Percentiles rank a stretch among this genome's conserved stretches.
These are phyloP conservation scores for Aciculosporium take DNA, from an alignment of 2,329 filamentous ascomycete species.

Conservation along the genomic window DNA sequence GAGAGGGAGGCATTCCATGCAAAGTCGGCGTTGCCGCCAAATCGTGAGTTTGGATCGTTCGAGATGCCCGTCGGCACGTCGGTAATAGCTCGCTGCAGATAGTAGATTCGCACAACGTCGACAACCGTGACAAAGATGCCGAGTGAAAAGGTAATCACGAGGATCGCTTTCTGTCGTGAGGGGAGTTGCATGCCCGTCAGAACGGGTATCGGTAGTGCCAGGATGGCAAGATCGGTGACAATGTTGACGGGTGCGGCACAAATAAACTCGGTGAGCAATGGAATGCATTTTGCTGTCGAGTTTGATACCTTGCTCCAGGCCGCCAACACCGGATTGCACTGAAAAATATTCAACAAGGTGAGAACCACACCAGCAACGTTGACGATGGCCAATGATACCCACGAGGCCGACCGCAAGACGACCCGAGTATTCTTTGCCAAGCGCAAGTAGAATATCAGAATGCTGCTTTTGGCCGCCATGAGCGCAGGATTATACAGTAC, in stretches of 20 bases:
- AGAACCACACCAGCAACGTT: constrained; percentile 65
- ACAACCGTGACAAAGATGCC: constrained; percentile 80
- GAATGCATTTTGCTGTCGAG: constrained; percentile 32
- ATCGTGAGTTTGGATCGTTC: constrained; percentile 26
- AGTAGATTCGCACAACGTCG: constrained; percentile 80
- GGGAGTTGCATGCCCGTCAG: constrained; percentile 77
- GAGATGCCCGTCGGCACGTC: constrained; percentile 24
- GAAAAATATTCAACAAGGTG: constrained; percentile 76
- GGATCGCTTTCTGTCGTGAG: constrained; percentile 70
- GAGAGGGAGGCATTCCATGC: constrained; percentile 67
- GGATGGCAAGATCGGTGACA: constrained; percentile 74
- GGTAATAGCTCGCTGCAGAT: constrained; percentile 60
- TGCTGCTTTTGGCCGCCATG: constrained; percentile 87
- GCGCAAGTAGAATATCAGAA: constrained; percentile 78
- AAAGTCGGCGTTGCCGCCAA: constrained; percentile 40
- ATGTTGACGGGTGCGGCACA: constrained; percentile 82
- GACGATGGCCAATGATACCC: constrained; percentile 61
- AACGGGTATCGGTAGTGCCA: constrained; percentile 79
- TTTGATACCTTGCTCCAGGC: constrained; percentile 39
- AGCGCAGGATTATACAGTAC: constrained; percentile 69
- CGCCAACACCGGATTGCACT: constrained; percentile 62
- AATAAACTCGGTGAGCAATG: constrained; percentile 47
- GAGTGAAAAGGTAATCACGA: constrained; percentile 74
- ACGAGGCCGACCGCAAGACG: constrained; percentile 69
- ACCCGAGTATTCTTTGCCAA: constrained; percentile 65